Evolutionary conservation across 2,329 filamentous ascomycete genomes (phyloP).

Genomic region (Dactylella cylindrospora): DNA sequence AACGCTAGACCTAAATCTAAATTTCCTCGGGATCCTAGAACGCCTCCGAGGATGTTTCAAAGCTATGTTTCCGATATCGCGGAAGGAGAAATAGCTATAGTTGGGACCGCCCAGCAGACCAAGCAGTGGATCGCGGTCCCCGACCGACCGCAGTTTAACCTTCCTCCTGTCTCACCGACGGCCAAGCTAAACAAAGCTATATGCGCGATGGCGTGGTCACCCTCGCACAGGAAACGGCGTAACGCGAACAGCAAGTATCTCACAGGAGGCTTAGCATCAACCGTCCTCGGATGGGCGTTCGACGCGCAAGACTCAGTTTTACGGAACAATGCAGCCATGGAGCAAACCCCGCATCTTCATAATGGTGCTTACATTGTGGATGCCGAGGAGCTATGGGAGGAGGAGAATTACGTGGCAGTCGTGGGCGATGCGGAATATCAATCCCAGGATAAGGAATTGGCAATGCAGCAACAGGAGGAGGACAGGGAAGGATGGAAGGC

Average conservation of each 20-base stretch:
- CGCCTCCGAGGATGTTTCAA: conserved; percentile 4
- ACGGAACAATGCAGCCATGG: conserved; percentile 31
- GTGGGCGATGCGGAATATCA: conserved; percentile 6
- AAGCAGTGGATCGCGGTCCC: conserved; percentile 36
- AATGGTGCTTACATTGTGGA: conserved; percentile 4
- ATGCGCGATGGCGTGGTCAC: conserved; percentile 44
- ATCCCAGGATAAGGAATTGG: no score
- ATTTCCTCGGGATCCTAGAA: no score
- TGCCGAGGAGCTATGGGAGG: conserved; percentile 17
- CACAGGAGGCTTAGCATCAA: conserved; percentile 30
- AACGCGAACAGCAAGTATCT: conserved; percentile 33
- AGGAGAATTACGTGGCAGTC: conserved; percentile 40
- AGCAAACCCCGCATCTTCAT: conserved; percentile 14
- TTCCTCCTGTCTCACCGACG: conserved; percentile 20
- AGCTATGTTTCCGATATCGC: conserved; percentile 3
- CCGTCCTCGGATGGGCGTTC: conserved; percentile 37
- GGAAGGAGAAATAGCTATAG: background rate
- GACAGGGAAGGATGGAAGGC: background rate
- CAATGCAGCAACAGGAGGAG: conserved; percentile 6
- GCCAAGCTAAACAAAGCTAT: conserved; percentile 38
- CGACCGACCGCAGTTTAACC: conserved; percentile 28
- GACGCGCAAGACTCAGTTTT: conserved; percentile 40
- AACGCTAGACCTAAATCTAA: no score
- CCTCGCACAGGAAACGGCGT: conserved; percentile 29
- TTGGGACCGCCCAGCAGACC: background rate